Conservation (phyloP, 805 yeast species). For the Wickerhamiella bombiphila region DNA sequence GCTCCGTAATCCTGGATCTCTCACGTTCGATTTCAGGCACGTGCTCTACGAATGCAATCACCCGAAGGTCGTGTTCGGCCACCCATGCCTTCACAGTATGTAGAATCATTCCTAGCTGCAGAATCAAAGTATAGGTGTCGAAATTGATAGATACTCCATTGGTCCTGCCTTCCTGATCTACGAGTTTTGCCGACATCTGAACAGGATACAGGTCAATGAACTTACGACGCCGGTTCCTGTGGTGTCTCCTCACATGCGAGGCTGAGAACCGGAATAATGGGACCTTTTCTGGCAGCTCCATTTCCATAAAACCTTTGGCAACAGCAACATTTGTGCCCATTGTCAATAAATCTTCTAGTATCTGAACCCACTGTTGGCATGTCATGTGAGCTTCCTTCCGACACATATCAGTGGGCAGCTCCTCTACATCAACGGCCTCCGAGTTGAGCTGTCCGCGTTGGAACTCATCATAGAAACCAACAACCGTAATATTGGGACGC, state of each 20-base stretch:
- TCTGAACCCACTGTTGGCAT: constrained; percentile 77
- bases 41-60: constrained; percentile 80
- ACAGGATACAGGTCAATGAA: constrained; percentile 88
- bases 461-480: constrained; percentile 68
- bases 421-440: constrained; percentile 25
- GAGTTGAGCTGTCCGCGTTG: constrained; percentile 12
- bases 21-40: constrained; percentile 60
- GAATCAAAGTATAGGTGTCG: constrained; percentile 86
- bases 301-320: constrained; percentile 67
- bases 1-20: constrained; percentile 38
- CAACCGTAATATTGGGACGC: constrained; percentile 88
- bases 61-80: constrained; percentile 54
- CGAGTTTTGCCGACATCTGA: constrained; percentile 81
- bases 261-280: constrained; percentile 8
- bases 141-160: constrained; percentile 74
- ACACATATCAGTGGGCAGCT: constrained; percentile 67
- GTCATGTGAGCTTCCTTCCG: constrained; percentile 54
- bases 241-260: not conserved
- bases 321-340: constrained; percentile 88
- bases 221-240: not conserved
- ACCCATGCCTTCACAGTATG: constrained; percentile 93
- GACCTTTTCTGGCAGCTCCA: constrained; percentile 42
- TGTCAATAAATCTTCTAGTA: constrained; percentile 75
- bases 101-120: constrained; percentile 86
- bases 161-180: constrained; percentile 46